These are phyloP conservation scores for Murraya koenigii DNA, from an alignment of 345 rosid genomes.

Conservation along the genomic window DNA sequence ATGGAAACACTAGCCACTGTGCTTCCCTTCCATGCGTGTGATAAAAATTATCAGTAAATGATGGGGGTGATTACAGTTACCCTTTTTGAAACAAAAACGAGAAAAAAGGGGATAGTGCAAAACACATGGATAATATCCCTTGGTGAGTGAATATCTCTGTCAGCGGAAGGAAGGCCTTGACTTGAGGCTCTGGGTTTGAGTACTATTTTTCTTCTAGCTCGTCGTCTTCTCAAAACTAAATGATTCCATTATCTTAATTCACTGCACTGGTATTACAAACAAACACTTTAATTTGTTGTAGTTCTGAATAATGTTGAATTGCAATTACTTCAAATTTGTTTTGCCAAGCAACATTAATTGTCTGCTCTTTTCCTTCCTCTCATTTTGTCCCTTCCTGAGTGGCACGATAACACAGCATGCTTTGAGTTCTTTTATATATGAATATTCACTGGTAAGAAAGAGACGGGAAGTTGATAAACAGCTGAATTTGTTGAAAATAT, in stretches of 20 bases:
- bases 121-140: conserved; percentile 1
- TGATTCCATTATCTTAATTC: background rate
- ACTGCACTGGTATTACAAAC: background rate
- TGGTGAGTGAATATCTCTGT: conserved; percentile 4
- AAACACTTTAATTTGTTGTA: background rate
- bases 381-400: too few relatives aligned
- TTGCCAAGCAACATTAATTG: too few relatives aligned
- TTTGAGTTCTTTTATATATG: background rate
- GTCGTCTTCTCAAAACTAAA: background rate
- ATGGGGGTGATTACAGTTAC: too few relatives aligned
- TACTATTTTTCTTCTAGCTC: background rate
- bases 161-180: background rate
- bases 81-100: too few relatives aligned
- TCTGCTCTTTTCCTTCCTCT: too few relatives aligned
- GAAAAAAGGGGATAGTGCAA: background rate
- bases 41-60: too few relatives aligned
- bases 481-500: too few relatives aligned
- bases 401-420: background rate
- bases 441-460: background rate
- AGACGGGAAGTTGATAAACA: background rate
- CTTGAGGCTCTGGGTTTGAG: background rate
- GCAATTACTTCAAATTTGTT: too few relatives aligned
- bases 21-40: too few relatives aligned
- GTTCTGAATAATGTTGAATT: too few relatives aligned
- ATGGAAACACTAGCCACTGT: background rate